Conservation (phyloP, 441 rosid species). For the Adansonia grandidieri region DNA sequence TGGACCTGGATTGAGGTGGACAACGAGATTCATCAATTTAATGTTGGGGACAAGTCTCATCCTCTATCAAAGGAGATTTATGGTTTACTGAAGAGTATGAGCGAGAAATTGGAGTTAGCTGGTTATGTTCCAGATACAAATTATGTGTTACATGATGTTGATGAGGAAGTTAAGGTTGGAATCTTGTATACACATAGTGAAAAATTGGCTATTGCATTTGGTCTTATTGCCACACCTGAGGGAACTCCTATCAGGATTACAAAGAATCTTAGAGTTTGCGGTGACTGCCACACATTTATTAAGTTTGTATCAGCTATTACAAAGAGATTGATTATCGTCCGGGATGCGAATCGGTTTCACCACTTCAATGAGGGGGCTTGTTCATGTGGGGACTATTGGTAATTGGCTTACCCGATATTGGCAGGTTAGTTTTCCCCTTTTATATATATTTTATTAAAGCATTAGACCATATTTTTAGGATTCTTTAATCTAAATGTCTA, state of each 20-base stretch:
- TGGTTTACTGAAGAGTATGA: conserved; percentile 36
- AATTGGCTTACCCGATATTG: background rate
- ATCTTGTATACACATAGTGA: conserved; percentile 45
- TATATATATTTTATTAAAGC: background rate
- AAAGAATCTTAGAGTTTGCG: conserved; percentile 51
- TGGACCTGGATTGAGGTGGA: conserved; percentile 58
- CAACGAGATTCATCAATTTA: conserved; percentile 43
- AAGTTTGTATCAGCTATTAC: conserved; percentile 46
- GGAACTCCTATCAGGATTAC: conserved; percentile 41
- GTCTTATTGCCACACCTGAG: conserved; percentile 43
- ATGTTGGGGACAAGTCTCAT: conserved; percentile 47
- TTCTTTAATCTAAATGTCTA: background rate
- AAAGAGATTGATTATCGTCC: conserved; percentile 38
- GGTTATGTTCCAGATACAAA: conserved; percentile 58
- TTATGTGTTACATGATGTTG: conserved; percentile 50
- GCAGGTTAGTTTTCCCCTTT: conserved; percentile 17
- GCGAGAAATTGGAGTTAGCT: conserved; percentile 44
- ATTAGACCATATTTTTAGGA: background rate
- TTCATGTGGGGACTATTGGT: conserved; percentile 59
- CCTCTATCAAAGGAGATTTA: conserved; percentile 49
- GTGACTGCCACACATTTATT: conserved; percentile 50
- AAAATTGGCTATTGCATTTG: conserved; percentile 51
- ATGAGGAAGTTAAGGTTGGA: conserved; percentile 51
- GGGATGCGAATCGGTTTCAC: conserved; percentile 60
- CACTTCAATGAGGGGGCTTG: conserved; percentile 52